Conservation (phyloP, 768 basidiomycete genomes). For the Suillus fuscotomentosus region DNA sequence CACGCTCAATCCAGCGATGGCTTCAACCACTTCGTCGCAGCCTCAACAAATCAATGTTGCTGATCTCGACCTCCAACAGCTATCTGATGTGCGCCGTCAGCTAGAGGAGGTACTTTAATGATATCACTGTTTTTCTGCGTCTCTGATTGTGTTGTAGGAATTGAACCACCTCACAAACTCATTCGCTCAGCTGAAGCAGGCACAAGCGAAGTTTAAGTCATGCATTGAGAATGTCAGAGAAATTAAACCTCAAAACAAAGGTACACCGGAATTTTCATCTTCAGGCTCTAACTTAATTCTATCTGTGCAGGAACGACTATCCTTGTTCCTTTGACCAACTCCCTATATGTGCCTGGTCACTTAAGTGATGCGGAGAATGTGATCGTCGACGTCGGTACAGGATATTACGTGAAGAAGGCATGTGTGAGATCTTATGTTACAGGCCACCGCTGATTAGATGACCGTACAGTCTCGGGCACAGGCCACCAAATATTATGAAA, state of each 20-base stretch:
- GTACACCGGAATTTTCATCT: conserved; percentile 29
- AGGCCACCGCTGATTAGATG: not conserved
- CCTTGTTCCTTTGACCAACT: conserved; percentile 91
- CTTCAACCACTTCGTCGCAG: conserved; percentile 31
- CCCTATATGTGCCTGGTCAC: conserved; percentile 93
- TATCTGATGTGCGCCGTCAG: conserved; percentile 87
- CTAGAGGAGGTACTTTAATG: conserved; percentile 77
- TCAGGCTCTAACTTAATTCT: not conserved
- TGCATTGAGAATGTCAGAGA: conserved; percentile 82
- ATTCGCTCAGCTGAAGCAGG: conserved; percentile 89
- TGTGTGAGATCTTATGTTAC: conserved; percentile 12
- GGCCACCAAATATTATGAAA: conserved; percentile 76
- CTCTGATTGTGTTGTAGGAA: conserved; percentile 54
- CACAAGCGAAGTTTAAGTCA: conserved; percentile 87
- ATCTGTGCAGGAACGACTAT: conserved; percentile 72
- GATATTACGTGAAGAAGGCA: conserved; percentile 96
- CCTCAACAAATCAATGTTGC: conserved; percentile 74
- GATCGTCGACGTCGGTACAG: conserved; percentile 93
- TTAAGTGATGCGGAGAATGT: conserved; percentile 82
- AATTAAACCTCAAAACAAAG: conserved; percentile 67
- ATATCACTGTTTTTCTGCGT: not conserved
- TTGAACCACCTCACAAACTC: conserved; percentile 88
- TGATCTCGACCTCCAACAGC: conserved; percentile 84
- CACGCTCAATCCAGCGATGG: conserved; percentile 25
- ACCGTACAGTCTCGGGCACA: conserved; percentile 72